Base-by-base conservation (phyloP, 768 basidiomycete genomes). In the Tulasnella sp. region DNA sequence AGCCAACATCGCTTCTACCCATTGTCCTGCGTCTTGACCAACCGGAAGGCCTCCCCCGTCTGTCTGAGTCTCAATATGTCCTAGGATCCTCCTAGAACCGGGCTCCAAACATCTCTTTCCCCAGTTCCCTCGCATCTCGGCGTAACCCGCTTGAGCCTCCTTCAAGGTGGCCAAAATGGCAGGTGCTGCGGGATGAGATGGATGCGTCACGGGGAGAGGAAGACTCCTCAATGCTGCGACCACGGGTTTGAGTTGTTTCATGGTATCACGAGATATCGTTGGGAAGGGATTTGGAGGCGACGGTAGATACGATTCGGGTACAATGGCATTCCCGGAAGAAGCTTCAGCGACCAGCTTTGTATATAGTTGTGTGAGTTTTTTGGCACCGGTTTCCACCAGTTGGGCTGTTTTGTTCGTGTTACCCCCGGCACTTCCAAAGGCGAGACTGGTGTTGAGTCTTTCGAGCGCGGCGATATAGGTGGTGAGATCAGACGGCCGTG, bases 261-360 rank as follows among this genome's bases (percentile, higher is more conserved):
- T 1, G 77, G 76, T 9, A 71, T 69, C n/a, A 82, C 74, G 8
- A 85, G 69, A 3, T 75, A 72, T 0, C 78, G 71, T 0, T 83
- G 79, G 67, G 86, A 84, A 0, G 79, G 77, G 4, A 74, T 62
- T 51, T n/a, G 63, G 63, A 24, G 44, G 44, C 17, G 42, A 63
- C 30, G 43, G 32, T 15, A 60, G 51, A 48, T 63, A 55, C 23
- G 56, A 17, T 27, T 52, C 70, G 43, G 77, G 74, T 24, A 75
- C 71, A 51, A 80, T 79, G 27, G 83, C 79, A 0, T 81, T 69
- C 15, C 81, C 81, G 13, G 83, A 78, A 41, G 77, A 74, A 24
- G 81, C 85, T 71, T 89, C 88, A 2, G 89, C 88, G n/a, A 89
- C 86, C 30, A 86, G 76, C 66, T 87, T 88, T n/a, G 87, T 92